Percentiles rank a stretch among this genome's conserved stretches.
Conservation (phyloP, 192 early-diverging fungal genomes). For the Coemansia sp. region DNA sequence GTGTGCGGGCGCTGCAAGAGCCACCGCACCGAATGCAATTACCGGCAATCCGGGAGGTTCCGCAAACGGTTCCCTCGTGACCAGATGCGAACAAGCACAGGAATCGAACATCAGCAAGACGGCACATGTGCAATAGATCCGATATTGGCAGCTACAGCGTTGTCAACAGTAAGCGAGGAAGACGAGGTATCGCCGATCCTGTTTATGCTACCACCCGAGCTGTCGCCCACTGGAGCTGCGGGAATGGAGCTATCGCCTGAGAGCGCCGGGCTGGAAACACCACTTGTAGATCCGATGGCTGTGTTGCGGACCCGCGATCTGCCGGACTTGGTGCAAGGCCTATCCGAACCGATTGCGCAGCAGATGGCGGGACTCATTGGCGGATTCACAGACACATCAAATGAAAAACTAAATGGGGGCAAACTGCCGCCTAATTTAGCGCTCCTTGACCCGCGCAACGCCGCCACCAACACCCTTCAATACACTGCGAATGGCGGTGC, state of each 20-base stretch:
- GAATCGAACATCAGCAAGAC: background rate
- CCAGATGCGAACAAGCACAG: background rate
- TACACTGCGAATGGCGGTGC: background rate
- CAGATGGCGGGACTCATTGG: conserved; percentile 34
- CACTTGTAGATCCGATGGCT: conserved; percentile 31
- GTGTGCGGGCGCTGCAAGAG: conserved; percentile 33
- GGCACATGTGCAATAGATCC: too few species aligned
- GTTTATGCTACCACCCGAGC: conserved; percentile 22
- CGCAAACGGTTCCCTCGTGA: conserved; percentile 38
- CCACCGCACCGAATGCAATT: conserved; percentile 38
- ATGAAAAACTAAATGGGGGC: too few species aligned
- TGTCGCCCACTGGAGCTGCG: conserved; percentile 9
- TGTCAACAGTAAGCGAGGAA: background rate
- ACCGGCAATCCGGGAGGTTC: conserved; percentile 51
- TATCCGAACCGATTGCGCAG: conserved; percentile 30
- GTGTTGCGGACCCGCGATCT: conserved; percentile 25
- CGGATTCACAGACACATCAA: background rate
- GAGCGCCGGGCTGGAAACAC: conserved; percentile 15
- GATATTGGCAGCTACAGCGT: background rate
- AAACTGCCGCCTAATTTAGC: conserved; percentile 24
- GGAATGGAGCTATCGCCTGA: conserved; percentile 19
- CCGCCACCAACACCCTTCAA: background rate
- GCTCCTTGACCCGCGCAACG: conserved; percentile 31
- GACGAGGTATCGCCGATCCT: conserved; percentile 5
- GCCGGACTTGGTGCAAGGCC: conserved; percentile 29